These are phyloP conservation scores for Pelargonium citronellum DNA, from an alignment of 441 rosid genomes.

Conservation along the genomic window DNA sequence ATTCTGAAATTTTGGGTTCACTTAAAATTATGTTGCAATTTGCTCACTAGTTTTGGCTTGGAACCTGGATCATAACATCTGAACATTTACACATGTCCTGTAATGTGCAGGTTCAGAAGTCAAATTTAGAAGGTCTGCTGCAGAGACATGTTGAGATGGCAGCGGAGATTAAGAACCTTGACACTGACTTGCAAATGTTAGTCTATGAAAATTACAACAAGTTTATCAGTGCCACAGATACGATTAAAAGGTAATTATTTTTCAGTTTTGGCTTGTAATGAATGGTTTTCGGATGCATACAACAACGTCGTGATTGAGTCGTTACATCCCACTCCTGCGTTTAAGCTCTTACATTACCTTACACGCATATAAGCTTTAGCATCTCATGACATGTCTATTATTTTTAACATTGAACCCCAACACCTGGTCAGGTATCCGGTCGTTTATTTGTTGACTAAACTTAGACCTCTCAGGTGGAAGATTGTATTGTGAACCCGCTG, in stretches of 20 bases:
- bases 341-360: neutral
- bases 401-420: neutral
- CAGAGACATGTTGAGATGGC: conserved; percentile 97
- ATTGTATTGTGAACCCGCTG: too few species aligned
- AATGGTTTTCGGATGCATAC: conserved; percentile 3
- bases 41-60: neutral
- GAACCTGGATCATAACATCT: conserved; percentile 1
- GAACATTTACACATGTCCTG: conserved; percentile 13
- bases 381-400: neutral
- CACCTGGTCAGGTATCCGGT: neutral
- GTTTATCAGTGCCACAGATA: conserved; percentile 95
- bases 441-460: neutral
- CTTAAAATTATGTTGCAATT: neutral
- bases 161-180: conserved; percentile 96
- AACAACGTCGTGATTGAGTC: neutral
- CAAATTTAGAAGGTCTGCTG: conserved; percentile 77
- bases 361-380: neutral
- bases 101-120: conserved; percentile 57
- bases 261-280: too few species aligned
- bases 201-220: conserved; percentile 91
- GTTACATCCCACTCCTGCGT: neutral
- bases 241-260: conserved; percentile 69
- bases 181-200: conserved; percentile 94
- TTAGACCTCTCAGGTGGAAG: neutral
- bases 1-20: neutral